These are phyloP conservation scores for Ophiocordyceps camponoti-floridani DNA, from an alignment of 2,329 filamentous ascomycete species.

Conservation along the genomic window DNA sequence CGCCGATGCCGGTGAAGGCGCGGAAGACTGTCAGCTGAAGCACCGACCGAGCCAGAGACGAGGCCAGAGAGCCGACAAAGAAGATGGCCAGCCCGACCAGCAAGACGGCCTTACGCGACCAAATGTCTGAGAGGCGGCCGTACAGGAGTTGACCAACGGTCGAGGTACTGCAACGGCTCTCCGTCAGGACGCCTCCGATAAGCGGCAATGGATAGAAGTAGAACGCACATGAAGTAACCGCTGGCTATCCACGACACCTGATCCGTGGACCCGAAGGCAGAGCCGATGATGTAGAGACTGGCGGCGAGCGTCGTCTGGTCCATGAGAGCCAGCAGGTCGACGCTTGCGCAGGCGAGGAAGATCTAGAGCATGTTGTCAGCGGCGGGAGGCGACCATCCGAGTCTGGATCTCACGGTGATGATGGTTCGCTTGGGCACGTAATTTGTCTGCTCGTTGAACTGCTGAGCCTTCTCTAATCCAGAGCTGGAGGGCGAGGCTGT, in stretches of 20 bases:
- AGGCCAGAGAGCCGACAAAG: slow-evolving; percentile 23
- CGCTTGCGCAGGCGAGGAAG: slow-evolving; percentile 35
- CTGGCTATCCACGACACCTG: slow-evolving; percentile 36
- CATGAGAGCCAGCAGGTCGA: slow-evolving; percentile 36
- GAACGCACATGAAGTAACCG: slow-evolving; percentile 34
- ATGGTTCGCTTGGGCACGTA: slow-evolving; percentile 32
- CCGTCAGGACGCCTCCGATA: background rate
- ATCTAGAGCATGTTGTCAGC: no score
- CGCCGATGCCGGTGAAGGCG: slow-evolving; percentile 36
- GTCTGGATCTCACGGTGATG: slow-evolving; percentile 22
- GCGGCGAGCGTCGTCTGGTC: slow-evolving; percentile 39
- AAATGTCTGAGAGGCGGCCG: slow-evolving; percentile 26
- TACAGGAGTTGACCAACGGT: slow-evolving; percentile 28
- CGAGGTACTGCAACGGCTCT: slow-evolving; percentile 14
- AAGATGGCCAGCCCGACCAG: slow-evolving; percentile 21
- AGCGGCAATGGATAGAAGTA: background rate
- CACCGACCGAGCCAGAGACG: slow-evolving; percentile 20
- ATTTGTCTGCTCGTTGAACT: slow-evolving; percentile 37
- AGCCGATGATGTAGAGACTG: slow-evolving; percentile 35
- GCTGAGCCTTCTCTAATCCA: slow-evolving; percentile 7
- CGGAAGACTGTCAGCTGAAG: slow-evolving; percentile 22
- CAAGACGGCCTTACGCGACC: slow-evolving; percentile 23
- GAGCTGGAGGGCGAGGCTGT: slow-evolving; percentile 1
- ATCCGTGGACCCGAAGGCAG: slow-evolving; percentile 26
- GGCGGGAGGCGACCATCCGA: no score